Evolutionary conservation across 345 rosid genomes (phyloP), one percentile per base, ranked within the genome.

Genomic region (Arabidopsis thaliana): DNA sequence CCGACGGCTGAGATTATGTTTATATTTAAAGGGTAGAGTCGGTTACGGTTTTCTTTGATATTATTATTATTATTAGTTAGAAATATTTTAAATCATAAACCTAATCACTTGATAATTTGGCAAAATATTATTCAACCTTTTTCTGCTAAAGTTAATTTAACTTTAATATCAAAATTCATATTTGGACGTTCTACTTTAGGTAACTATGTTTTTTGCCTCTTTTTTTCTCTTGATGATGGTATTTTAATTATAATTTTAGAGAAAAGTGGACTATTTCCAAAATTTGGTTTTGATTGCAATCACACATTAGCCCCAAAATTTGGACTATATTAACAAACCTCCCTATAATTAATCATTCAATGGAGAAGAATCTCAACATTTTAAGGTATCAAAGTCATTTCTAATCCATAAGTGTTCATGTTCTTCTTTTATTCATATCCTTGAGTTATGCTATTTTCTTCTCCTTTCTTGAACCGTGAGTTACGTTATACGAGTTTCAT

Each of bases 31-130:
- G 45, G 34, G 34, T 34, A 2, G 70, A 44, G 65, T 69, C 70
- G 75, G 79, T 76, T 69, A 69, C 74, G 69, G 74, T n/a, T 75
- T 75, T 23, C 69, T 51, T 68, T 75, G 12, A 65, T 62, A 46
- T 61, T 22, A 16, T 25, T 56, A 6, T 4, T 23, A 20, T 10
- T 28, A 10, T 59, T n/a, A 53, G 23, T 45, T 45, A 4, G 38
- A 59, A 33, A 40, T 71, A 36, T n/a, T 59, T 40, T 28, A 50
- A 36, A 71, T 48, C 55, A 33, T 16, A 3, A 46, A 4, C 40
- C 65, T 56, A 56, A 32, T 56, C 16, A 55, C 52, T 49, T 70
- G n/a, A 3, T 34, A 24, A 12, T 33, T 50, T 36, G 46, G 66
- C 36, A 8, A 38, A n/a, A 22, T n/a, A n/a, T 9, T 16, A 30